Base-by-base conservation (phyloP, 202 grass and related monocot genomes). In the Thinopyrum obtusiflorum region DNA sequence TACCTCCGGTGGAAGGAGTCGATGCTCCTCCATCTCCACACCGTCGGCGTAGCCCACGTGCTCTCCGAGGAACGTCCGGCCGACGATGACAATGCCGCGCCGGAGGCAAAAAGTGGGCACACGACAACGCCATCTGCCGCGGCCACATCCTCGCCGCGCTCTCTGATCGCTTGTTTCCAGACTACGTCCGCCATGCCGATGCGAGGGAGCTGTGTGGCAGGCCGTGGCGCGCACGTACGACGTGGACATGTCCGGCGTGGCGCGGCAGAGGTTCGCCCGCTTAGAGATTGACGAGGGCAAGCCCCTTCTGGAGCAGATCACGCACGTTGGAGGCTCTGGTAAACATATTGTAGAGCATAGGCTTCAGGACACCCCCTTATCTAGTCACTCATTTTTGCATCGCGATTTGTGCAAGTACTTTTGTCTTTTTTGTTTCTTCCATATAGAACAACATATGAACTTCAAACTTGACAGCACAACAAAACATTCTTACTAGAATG, bases 71-170 rank as follows among this genome's bases (percentile, higher is more conserved):
- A 33, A 4, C 76, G 15, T 0, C 81, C 85, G 15, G 6, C 47
- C 33, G 39, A 2, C 27, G 44, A 20, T 17, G 27, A 31, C 29
- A 31, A 31, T 18, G 17, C 27, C 25, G 4, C 44, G 26, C 25
- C 42, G 9, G 62, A 5, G 6, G 27, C 28, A 57, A 40, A 68
- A 80, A 26, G 51, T 85, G 89, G 89, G 77, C 70, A 11, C 60
- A 9, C 61, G 76, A 91, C 61, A 86, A 91, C 55, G 81, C 69
- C 7, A 27, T 91, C 32, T 88, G 89, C 86, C 81, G 89, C 12
- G 89, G 89, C 61, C 81, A 91, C 85, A 77, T 88, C 77, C 80
- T 91, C 9, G n/a, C 77, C 21, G 23, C 76, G 74, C 81, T 91
- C 75, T 68, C 68, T 7, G 85, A 91, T 51, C 47, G 47, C 47